Percentiles rank a stretch among this genome's conserved stretches.
These are phyloP conservation scores for Cyclotella sp. DNA, from an alignment of 108 stramenopile species.

Conservation along the genomic window DNA sequence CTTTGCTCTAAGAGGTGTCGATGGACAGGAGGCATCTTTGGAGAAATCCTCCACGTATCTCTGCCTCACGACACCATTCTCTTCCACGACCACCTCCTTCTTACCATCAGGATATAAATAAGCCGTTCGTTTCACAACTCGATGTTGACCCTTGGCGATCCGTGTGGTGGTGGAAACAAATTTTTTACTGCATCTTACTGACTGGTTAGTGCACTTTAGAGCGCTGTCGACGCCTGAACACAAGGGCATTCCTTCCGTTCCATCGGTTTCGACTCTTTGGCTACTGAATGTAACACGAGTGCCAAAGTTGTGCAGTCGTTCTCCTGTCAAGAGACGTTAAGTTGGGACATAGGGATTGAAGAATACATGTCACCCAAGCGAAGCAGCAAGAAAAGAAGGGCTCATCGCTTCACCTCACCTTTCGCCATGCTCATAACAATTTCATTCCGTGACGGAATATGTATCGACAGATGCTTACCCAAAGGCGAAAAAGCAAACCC, in stretches of 20 bases:
- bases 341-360: not conserved
- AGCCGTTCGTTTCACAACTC: conserved; percentile 40
- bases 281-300: conserved; percentile 34
- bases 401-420: not conserved
- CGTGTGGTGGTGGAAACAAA: conserved; percentile 44
- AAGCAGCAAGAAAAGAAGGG: not conserved
- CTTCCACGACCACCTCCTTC: conserved; percentile 42
- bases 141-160: conserved; percentile 37
- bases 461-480: conserved; percentile 39
- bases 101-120: conserved; percentile 41
- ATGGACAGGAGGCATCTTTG: not conserved
- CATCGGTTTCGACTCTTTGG: conserved; percentile 9
- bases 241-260: not conserved
- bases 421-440: conserved; percentile 28
- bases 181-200: conserved; percentile 3
- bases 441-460: conserved; percentile 42
- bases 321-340: conserved; percentile 4
- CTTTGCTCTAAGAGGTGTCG: not conserved
- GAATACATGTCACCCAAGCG: not conserved
- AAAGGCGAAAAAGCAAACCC: conserved; percentile 38
- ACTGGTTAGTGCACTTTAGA: not conserved
- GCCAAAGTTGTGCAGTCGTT: conserved; percentile 40
- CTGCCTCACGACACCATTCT: conserved; percentile 38
- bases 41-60: conserved; percentile 28
- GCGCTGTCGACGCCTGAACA: not conserved